These are phyloP conservation scores for Sesbania bispinosa DNA, from an alignment of 306 rosid genomes.

Conservation along the genomic window DNA sequence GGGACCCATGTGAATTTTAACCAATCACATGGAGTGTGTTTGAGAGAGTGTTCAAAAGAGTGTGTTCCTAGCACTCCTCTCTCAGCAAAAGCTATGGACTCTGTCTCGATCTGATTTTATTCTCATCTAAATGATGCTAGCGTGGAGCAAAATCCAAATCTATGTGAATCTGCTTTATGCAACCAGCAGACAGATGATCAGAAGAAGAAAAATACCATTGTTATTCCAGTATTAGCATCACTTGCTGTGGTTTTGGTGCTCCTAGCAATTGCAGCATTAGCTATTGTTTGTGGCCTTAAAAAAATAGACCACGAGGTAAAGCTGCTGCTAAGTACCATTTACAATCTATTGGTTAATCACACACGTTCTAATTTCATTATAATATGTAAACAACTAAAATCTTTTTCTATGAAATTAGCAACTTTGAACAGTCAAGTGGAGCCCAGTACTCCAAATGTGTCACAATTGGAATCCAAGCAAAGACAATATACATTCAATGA, in stretches of 20 bases:
- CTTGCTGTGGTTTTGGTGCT: conserved; percentile 37
- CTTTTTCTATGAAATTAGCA: conserved; percentile 1
- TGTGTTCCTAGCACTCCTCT: no score
- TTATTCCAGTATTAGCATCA: conserved; percentile 43
- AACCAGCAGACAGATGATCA: not conserved
- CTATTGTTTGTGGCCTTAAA: conserved; percentile 18
- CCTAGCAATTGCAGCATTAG: conserved; percentile 9
- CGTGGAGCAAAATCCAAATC: conserved; percentile 34
- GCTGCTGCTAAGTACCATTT: no score
- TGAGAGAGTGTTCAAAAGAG: no score
- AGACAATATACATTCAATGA: conserved; percentile 40
- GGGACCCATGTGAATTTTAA: no score
- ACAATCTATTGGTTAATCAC: no score
- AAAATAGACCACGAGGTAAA: conserved; percentile 26
- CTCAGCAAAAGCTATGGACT: no score
- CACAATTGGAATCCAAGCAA: conserved; percentile 21
- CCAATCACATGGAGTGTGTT: no score
- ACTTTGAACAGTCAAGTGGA: not conserved
- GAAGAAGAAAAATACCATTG: conserved; percentile 17
- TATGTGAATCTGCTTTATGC: conserved; percentile 30
- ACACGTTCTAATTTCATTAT: not conserved
- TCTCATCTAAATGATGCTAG: conserved; percentile 22
- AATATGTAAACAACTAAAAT: not conserved
- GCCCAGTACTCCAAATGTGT: not conserved
- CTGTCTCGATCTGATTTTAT: conserved; percentile 12